phyloP scores from a whole-genome alignment of 2,329 filamentous ascomycete genomes.

The Conoideocrella luteorostrata region DNA sequence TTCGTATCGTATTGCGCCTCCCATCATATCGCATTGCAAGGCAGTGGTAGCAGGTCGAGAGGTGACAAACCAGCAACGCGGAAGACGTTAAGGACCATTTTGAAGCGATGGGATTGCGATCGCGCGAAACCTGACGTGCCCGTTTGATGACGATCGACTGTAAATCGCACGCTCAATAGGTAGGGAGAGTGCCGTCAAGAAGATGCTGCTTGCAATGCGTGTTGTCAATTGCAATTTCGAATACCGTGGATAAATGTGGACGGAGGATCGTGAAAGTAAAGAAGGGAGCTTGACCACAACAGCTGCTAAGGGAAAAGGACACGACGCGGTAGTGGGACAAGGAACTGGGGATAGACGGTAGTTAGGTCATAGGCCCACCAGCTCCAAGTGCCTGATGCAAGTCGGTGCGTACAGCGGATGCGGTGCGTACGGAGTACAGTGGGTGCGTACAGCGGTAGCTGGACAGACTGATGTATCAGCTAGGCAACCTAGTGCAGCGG shows the following conservation, averaged over 20 bases:
- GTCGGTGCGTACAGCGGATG: too few relatives aligned
- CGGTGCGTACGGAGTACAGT: too few relatives aligned
- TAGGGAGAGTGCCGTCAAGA: not conserved
- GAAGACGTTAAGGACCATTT: slow-evolving; percentile 52
- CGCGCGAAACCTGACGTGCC: not conserved
- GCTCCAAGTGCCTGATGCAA: too few relatives aligned
- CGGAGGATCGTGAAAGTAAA: slow-evolving; percentile 3
- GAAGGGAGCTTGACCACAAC: slow-evolving; percentile 5
- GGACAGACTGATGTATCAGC: too few relatives aligned
- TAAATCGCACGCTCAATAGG: not conserved
- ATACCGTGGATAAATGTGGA: not conserved
- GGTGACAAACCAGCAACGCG: slow-evolving; percentile 45
- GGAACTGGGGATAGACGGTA: not conserved
- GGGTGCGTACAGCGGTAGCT: too few relatives aligned
- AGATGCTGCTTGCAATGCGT: not conserved
- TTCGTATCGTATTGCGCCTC: slow-evolving; percentile 10
- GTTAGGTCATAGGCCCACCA: too few relatives aligned
- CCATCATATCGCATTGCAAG: not conserved
- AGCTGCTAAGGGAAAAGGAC: slow-evolving; percentile 8
- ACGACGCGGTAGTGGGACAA: slow-evolving; percentile 8
- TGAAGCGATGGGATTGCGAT: slow-evolving; percentile 4
- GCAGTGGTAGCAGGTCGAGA: not conserved
- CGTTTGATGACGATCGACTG: not conserved
- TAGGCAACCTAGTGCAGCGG: too few relatives aligned
- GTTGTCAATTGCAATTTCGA: not conserved